Evolutionary conservation across 73 alveolate genomes (phyloP).

Genomic region (Paramecium sonneborni): DNA sequence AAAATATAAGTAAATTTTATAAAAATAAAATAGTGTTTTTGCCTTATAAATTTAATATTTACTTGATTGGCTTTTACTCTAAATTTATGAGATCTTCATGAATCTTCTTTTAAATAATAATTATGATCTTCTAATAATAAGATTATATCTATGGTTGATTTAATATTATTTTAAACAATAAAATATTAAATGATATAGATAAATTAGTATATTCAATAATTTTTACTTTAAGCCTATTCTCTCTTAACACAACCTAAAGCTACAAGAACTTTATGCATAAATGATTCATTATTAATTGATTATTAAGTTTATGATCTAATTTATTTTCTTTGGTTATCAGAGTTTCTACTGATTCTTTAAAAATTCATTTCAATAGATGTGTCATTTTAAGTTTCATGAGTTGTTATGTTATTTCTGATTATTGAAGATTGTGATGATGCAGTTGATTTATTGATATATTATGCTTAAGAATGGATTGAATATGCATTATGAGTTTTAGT

Average conservation of each 20-base stretch:
- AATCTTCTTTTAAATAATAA: too few species aligned
- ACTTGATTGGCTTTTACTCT: too few species aligned
- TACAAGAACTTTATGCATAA: slow-evolving; percentile 44
- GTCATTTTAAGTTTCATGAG: neutral
- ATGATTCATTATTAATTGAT: neutral
- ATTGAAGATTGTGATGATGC: neutral
- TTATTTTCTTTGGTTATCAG: neutral
- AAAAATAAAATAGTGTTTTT: too few species aligned
- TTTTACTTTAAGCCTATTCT: neutral
- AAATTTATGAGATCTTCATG: too few species aligned
- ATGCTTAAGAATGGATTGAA: neutral
- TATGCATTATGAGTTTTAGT: neutral
- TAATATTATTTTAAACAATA: too few species aligned
- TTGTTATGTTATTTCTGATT: neutral
- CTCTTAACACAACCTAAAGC: slow-evolving; percentile 66
- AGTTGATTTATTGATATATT: neutral
- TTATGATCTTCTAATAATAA: too few species aligned
- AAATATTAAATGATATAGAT: neutral
- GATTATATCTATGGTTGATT: too few species aligned
- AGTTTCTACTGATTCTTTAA: neutral
- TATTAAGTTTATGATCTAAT: neutral
- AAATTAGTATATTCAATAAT: neutral
- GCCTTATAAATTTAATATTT: too few species aligned
- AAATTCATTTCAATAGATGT: neutral
- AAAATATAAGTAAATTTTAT: too few species aligned